Conservation (phyloP, 352 stramenopile species). For the Globisporangium nodosum region DNA sequence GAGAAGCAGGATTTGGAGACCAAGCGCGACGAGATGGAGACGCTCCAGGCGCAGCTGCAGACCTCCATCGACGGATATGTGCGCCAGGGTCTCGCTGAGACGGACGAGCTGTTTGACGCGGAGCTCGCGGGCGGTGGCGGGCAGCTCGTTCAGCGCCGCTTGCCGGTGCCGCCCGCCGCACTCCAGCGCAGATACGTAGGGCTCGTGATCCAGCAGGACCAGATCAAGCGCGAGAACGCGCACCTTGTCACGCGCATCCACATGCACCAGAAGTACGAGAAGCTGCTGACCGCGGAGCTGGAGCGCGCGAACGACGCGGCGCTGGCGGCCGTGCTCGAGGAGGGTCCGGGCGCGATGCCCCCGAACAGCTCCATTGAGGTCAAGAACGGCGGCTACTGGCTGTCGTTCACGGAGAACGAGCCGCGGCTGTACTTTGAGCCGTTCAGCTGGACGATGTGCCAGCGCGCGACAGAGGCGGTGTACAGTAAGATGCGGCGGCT, state of each 20-base stretch:
- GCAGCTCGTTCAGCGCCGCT: too few species aligned
- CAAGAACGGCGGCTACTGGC: constrained; percentile 2
- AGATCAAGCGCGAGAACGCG: constrained; percentile 11
- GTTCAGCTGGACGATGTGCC: constrained; percentile 6
- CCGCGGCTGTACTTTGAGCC: constrained; percentile 8
- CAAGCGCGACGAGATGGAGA: too few species aligned
- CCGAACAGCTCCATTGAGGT: not conserved
- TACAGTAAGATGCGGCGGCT: too few species aligned
- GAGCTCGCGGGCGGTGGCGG: too few species aligned
- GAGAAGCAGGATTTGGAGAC: too few species aligned
- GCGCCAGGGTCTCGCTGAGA: too few species aligned
- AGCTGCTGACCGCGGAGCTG: constrained; percentile 5
- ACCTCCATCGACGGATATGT: too few species aligned
- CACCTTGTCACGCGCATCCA: constrained; percentile 6
- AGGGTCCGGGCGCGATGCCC: too few species aligned
- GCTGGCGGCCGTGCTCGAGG: too few species aligned
- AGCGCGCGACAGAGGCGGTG: constrained; percentile 7
- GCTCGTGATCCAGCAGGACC: constrained; percentile 12
- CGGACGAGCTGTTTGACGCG: too few species aligned
- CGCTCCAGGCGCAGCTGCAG: too few species aligned
- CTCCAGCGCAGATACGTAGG: constrained; percentile 6
- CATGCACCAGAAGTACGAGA: constrained; percentile 10
- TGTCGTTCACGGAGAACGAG: constrained; percentile 11
- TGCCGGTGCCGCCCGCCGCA: too few species aligned
- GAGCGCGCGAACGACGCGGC: constrained; percentile 1